Base-by-base conservation (phyloP, 2,329 filamentous ascomycete genomes). In the Arthroderma sp. region DNA sequence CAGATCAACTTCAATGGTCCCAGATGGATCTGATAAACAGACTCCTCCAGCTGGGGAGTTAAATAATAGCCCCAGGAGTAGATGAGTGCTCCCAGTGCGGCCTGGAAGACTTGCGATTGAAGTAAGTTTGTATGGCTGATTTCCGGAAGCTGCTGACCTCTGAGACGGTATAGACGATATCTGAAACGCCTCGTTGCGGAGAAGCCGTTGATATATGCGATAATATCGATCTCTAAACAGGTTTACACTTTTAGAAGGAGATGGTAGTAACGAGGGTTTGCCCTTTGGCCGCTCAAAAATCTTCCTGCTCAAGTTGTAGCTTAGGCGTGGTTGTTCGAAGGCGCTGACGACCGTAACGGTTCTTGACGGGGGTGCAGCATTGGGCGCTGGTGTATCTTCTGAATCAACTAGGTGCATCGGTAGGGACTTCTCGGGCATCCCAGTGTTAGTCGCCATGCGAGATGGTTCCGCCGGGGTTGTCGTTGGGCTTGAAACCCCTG, bases 141-240 rank as follows among this genome's bases (percentile, higher is more conserved):
- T 40, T 9, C 65, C 39, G 10, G 68, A 68, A 50, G 74, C 47
- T 50, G 70, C 51, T 8, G 69, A 67, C 1, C 80, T 64, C 1
- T 73, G 69, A 22, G 70, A 67, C 5, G 82, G 77, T 45, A 94
- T 79, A 15, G 82, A 73, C 1, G 87, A 86, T 15, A 79, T 79
- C 61, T 95, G 88, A 55, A 98, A 98, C 15, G 85, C 81, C 63
- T 95, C 87, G 59, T 95, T 95, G 40, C 91, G 82, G 36, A 96
- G 75, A 11, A 96, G 75, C 11, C 91, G 81, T 62, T 96, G 89
- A 60, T 95, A 84, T 42, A 96, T 82, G 44, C 96, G 75, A 55
- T 94, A 83, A 62, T 93, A 96, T 50, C 88, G 77, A 60, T 95
- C 88, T 52, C 87, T 78, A 65, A 95, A 95, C 38, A 91, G 70